phyloP scores from a whole-genome alignment of 2,329 filamentous ascomycete species.

The Colletotrichum sp. region DNA sequence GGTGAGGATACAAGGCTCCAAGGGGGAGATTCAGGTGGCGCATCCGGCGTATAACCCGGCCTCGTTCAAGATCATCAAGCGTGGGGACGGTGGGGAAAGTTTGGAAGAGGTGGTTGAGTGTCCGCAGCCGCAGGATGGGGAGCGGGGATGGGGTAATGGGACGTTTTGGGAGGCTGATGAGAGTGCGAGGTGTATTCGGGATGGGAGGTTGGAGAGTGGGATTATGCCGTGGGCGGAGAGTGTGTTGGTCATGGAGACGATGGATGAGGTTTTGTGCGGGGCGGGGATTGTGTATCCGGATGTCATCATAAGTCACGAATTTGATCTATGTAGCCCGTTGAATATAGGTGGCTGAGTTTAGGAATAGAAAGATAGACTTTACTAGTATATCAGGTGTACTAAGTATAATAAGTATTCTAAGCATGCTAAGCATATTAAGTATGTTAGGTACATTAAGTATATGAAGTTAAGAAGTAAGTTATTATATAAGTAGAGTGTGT shows the following conservation, averaged over 20 bases:
- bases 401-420: no score
- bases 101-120: constrained; percentile 56
- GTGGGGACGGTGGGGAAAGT: constrained; percentile 43
- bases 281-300: constrained; percentile 59
- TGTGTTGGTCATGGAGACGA: constrained; percentile 80
- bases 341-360: constrained; percentile 51
- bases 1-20: constrained; percentile 81
- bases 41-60: constrained; percentile 74
- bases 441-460: no score
- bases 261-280: constrained; percentile 60
- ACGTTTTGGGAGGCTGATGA: constrained; percentile 92
- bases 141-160: constrained; percentile 67
- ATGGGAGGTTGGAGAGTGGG: constrained; percentile 79
- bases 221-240: constrained; percentile 78
- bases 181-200: constrained; percentile 74
- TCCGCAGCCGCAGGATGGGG: constrained; percentile 56
- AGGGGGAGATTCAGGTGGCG: constrained; percentile 82
- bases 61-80: constrained; percentile 68
- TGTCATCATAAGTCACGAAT: constrained; percentile 60
- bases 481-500: no score
- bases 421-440: no score
- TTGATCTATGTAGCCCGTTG: constrained; percentile 61
- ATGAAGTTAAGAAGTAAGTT: no score
- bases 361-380: no score
- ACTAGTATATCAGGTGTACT: no score